Base-by-base conservation (phyloP, 331 rosid genomes). In the Malus hybrid region DNA sequence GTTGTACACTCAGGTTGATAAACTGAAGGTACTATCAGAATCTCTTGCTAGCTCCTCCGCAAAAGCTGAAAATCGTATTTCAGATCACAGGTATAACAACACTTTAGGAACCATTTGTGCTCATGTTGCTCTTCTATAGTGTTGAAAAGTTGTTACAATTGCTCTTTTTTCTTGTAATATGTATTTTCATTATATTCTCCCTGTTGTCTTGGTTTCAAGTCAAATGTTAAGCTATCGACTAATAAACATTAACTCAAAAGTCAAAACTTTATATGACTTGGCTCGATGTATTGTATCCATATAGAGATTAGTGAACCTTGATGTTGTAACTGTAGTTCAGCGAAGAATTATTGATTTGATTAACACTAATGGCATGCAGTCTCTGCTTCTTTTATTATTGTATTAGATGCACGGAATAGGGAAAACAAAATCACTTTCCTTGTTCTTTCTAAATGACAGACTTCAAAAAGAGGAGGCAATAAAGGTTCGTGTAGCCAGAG, bases 61-160 rank as follows among this genome's bases (percentile, higher is more conserved):
- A 79, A 95, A 90, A 83, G 90, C 99, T 77, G 98, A 92, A 85
- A 95, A 92, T 80, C 99, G 98, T 79, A 92, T 95, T 83, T 81
- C 86, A 78, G 99, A 95, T 48, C 84, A 90, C 76, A 89, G 99
- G 99, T 95, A 80, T 68, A 48, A 74, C 34, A 34, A 33, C 19
- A 56, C 11, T 10, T 33, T 42, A 10, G 69, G 67, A 76, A 29
- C 19, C 50, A n/a, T 44, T 10, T 55, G 62, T 32, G 44, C 54
- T 66, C 20, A 44, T 64, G 31, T 55, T 54, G 13, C 14, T 65
- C n/a, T 64, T 55, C n/a, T 10, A 4, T 31, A 33, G 55, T 69
- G 48, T 67, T 42, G 20, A 73, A 44, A 5, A 4, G 60, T 27
- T 46, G 18, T 66, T 36, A 20, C 55, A 20, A 52, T 50, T 50